These are phyloP conservation scores for Castanea mollissima DNA, from an alignment of 306 rosid genomes.

Conservation along the genomic window DNA sequence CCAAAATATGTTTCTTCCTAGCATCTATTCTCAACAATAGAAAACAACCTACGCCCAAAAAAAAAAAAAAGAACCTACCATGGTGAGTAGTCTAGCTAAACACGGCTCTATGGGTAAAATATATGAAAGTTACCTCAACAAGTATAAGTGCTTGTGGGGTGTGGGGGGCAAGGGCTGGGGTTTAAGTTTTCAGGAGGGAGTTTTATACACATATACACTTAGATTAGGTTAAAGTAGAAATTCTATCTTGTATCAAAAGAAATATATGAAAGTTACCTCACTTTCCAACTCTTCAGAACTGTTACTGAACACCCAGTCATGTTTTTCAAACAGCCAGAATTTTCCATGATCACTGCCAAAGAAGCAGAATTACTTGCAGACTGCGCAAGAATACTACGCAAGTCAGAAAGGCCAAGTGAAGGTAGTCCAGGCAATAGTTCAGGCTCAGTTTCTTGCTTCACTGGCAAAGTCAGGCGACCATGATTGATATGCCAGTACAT, in stretches of 20 bases:
- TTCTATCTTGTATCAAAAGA: too few species aligned
- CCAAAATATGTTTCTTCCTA: background rate
- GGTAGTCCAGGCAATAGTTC: slow-evolving; percentile 32
- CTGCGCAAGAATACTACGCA: slow-evolving; percentile 24
- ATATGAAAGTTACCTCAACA: slow-evolving; percentile 17
- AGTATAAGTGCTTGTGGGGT: too few species aligned
- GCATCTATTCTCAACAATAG: background rate
- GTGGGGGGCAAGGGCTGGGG: too few species aligned
- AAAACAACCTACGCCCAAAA: background rate
- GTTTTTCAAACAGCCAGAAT: slow-evolving; percentile 8
- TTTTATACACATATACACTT: too few species aligned
- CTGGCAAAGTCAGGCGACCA: slow-evolving; percentile 10
- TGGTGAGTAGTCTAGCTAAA: background rate
- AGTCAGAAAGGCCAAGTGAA: slow-evolving; percentile 20
- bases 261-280: slow-evolving; percentile 18
- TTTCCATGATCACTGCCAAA: slow-evolving; percentile 22
- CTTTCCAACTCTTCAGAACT: slow-evolving; percentile 33
- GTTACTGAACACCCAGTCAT: slow-evolving; percentile 41
- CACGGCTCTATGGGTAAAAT: too few species aligned
- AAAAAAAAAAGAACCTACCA: background rate
- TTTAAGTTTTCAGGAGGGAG: too few species aligned
- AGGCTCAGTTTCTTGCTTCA: slow-evolving; percentile 3
- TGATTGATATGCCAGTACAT: slow-evolving; percentile 21
- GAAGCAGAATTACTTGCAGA: slow-evolving; percentile 22
- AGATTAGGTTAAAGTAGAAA: too few species aligned